Base-by-base conservation (phyloP, 805 yeast genomes). In the Myxozyma mucilagina region DNA sequence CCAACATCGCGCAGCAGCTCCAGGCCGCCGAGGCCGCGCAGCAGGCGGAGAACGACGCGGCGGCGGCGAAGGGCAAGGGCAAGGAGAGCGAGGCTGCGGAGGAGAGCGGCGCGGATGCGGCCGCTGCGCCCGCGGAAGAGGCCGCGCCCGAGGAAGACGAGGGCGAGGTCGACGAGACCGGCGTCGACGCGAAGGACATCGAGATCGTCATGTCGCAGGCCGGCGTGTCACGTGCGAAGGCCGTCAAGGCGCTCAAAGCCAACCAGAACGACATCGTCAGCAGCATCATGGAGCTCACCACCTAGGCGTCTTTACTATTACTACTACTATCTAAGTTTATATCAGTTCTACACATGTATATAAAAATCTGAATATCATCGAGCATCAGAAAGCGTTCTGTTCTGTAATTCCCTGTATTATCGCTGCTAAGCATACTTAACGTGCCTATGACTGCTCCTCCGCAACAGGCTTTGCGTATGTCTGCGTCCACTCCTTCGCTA, bases 211-310 rank as follows among this genome's bases (percentile, higher is more conserved):
- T 87, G 75, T 94, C 90, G 75, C 99, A 93, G 82, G 88, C 97
- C 72, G 87, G 85, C 73, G 94, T 86, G 66, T 83, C 97, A 59
- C 87, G 91, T 81, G 85, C 84, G 71, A 89, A 90, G 83, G 98
- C 98, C 68, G 89, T 85, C 71, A 88, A 87, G 78, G 96, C 97
- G 71, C 83, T 94, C 77, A 87, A 82, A 76, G 87, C 83, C 69
- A 90, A 92, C 82, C 84, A 89, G 71, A 91, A 92, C 77, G 98
- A 94, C 77, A 86, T 94, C 79, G 97, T 94, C 75, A 91, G 92
- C 76, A 93, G 98, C 70, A 90, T 93, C 77, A 90, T 93, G 96
- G 74, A 71, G 36, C 70, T 78, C 56, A 74, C 80, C 55, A 53
- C 69, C 59, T 76, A 74, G 62, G 51, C 43, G 35, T 14, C 51